These are phyloP conservation scores for Starmera dryadoides DNA, from an alignment of 805 yeast genomes.

Conservation along the genomic window DNA sequence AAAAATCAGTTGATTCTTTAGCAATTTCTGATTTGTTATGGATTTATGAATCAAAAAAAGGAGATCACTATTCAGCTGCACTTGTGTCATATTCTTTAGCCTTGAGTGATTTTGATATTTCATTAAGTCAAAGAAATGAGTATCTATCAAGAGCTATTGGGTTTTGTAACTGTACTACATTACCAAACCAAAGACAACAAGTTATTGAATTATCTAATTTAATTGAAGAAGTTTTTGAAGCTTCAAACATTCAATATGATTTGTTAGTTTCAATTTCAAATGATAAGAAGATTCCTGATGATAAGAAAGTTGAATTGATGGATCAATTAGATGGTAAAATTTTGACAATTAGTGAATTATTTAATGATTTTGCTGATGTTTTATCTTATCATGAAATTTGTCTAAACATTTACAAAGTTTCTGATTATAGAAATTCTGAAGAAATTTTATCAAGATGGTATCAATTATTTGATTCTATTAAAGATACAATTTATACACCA, in stretches of 20 bases:
- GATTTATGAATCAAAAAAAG: constrained; percentile 81
- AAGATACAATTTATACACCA: constrained; percentile 10
- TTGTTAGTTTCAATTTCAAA: constrained; percentile 33
- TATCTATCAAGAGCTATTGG: constrained; percentile 89
- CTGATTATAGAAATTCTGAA: constrained; percentile 80
- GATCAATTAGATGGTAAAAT: constrained; percentile 56
- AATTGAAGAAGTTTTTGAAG: constrained; percentile 76
- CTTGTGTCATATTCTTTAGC: constrained; percentile 68
- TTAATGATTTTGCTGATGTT: constrained; percentile 82
- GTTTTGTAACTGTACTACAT: constrained; percentile 78
- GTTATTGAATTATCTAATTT: constrained; percentile 62
- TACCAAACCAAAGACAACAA: constrained; percentile 69
- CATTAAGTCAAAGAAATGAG: constrained; percentile 72
- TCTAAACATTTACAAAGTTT: constrained; percentile 66
- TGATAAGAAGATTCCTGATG: constrained; percentile 43
- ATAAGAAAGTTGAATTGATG: constrained; percentile 43
- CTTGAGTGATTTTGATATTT: constrained; percentile 60
- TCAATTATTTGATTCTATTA: constrained; percentile 50
- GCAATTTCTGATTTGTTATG: constrained; percentile 79
- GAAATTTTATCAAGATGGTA: constrained; percentile 82
- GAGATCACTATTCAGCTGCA: constrained; percentile 78
- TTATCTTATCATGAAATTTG: constrained; percentile 82
- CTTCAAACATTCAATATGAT: constrained; percentile 74
- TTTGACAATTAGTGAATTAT: constrained; percentile 67
- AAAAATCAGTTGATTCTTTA: constrained; percentile 53